Conservation (phyloP, 805 yeast species). For the Starmerella stigmatis region DNA sequence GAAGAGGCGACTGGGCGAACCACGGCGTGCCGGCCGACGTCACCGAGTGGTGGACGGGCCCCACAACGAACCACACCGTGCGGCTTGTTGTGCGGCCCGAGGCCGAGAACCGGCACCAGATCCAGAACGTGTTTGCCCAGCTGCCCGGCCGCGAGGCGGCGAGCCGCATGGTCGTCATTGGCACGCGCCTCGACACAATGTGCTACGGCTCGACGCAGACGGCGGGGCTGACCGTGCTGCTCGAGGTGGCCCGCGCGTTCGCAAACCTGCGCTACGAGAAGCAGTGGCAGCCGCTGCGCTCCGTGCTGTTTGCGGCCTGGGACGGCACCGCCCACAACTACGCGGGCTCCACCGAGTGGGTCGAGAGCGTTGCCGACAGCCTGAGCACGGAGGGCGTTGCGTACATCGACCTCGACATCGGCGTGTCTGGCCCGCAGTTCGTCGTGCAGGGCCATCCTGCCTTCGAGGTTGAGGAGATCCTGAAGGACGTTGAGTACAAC, state of each 20-base stretch:
- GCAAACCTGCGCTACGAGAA: slow-evolving; percentile 51
- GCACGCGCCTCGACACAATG: slow-evolving; percentile 71
- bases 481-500: slow-evolving; percentile 33
- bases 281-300: slow-evolving; percentile 75
- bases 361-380: slow-evolving; percentile 44
- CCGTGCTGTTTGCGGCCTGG: slow-evolving; percentile 72
- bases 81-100: slow-evolving; percentile 35
- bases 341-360: slow-evolving; percentile 78
- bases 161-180: slow-evolving; percentile 58
- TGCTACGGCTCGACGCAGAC: slow-evolving; percentile 63
- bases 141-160: slow-evolving; percentile 72
- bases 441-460: slow-evolving; percentile 57
- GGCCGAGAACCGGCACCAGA: slow-evolving; percentile 44
- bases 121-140: slow-evolving; percentile 71
- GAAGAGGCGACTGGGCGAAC: slow-evolving; percentile 28
- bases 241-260: slow-evolving; percentile 61
- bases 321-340: slow-evolving; percentile 71
- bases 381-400: slow-evolving; percentile 53
- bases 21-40: slow-evolving; percentile 27
- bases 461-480: slow-evolving; percentile 36
- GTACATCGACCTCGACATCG: slow-evolving; percentile 63
- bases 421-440: slow-evolving; percentile 40
- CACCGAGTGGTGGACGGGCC: slow-evolving; percentile 42
- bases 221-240: slow-evolving; percentile 62
- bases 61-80: slow-evolving; percentile 22